These are phyloP conservation scores for Meira nashicola DNA, from an alignment of 1,284 basidiomycete species.

Conservation along the genomic window DNA sequence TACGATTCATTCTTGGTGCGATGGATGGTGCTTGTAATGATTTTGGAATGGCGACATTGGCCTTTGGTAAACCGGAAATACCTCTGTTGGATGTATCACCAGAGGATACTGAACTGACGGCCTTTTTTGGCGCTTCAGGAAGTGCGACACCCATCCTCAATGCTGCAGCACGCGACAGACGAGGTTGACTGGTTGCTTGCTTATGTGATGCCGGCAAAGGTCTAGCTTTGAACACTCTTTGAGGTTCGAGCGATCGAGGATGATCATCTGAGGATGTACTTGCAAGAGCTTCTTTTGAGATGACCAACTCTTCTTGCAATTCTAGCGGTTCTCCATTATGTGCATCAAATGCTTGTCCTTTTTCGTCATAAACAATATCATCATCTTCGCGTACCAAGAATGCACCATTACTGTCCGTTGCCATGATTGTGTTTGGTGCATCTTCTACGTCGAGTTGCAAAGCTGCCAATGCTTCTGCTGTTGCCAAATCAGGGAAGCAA, in stretches of 20 bases:
- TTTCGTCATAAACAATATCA: slow-evolving; percentile 19
- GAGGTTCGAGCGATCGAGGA: slow-evolving; percentile 10
- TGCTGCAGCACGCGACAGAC: slow-evolving; percentile 70
- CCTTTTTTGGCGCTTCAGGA: slow-evolving; percentile 17
- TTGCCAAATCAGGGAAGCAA: slow-evolving; percentile 26
- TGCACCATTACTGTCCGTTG: slow-evolving; percentile 2
- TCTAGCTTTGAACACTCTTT: slow-evolving; percentile 66
- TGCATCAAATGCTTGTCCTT: slow-evolving; percentile 17
- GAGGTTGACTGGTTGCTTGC: slow-evolving; percentile 68
- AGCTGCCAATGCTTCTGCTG: slow-evolving; percentile 11
- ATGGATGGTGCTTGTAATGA: slow-evolving; percentile 22
- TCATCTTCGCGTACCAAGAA: slow-evolving; percentile 12
- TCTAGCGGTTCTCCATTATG: slow-evolving; percentile 14
- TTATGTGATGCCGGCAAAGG: slow-evolving; percentile 62
- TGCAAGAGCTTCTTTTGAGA: not conserved
- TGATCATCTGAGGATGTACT: not conserved
- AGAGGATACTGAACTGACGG: slow-evolving; percentile 1
- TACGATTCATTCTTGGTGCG: slow-evolving; percentile 31
- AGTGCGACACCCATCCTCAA: slow-evolving; percentile 58
- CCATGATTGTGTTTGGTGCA: not conserved
- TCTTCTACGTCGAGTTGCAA: slow-evolving; percentile 7
- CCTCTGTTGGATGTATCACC: slow-evolving; percentile 17
- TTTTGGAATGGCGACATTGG: slow-evolving; percentile 14
- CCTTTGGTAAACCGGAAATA: slow-evolving; percentile 26
- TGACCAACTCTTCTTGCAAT: slow-evolving; percentile 13